These are phyloP conservation scores for Aspergillus brunneoviolaceus DNA, from an alignment of 2,329 filamentous ascomycete genomes.

Conservation along the genomic window DNA sequence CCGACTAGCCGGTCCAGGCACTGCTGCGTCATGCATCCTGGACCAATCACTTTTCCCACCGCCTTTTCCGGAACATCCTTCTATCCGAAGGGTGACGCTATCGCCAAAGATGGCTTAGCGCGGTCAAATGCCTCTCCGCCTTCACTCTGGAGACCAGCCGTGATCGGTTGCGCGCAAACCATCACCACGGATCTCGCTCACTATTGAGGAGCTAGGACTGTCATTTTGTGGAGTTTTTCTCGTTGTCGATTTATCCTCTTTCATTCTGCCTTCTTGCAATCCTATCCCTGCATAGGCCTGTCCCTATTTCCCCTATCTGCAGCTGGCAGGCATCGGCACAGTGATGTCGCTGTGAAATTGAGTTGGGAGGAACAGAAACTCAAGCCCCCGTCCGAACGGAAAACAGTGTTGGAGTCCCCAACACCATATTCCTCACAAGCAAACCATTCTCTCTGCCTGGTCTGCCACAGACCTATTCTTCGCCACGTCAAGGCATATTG, in stretches of 20 bases:
- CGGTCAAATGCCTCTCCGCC: slow-evolving; percentile 33
- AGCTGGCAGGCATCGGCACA: slow-evolving; percentile 17
- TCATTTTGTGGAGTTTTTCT: not conserved
- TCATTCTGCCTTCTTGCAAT: slow-evolving; percentile 2
- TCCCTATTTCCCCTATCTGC: slow-evolving; percentile 9
- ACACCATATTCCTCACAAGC: slow-evolving; percentile 9
- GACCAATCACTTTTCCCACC: slow-evolving; percentile 8
- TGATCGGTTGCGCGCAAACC: slow-evolving; percentile 42
- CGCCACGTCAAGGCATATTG: slow-evolving; percentile 2
- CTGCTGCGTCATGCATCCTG: slow-evolving; percentile 9
- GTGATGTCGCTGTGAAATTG: slow-evolving; percentile 32
- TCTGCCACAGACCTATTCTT: not conserved
- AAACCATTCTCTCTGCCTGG: slow-evolving; percentile 4
- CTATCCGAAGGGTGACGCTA: slow-evolving; percentile 23
- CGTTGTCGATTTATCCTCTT: not conserved
- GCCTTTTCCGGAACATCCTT: slow-evolving; percentile 26
- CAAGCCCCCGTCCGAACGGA: slow-evolving; percentile 24
- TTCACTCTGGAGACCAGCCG: slow-evolving; percentile 34
- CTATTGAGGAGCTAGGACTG: slow-evolving; percentile 17
- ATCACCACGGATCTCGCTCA: slow-evolving; percentile 23
- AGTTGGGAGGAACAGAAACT: slow-evolving; percentile 22
- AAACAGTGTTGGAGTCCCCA: slow-evolving; percentile 16
- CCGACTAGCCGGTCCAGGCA: slow-evolving; percentile 1
- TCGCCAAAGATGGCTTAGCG: slow-evolving; percentile 26
- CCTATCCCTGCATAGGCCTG: not conserved